phyloP scores from a whole-genome alignment of 2,329 filamentous ascomycete species.

The Westerdykella aurantiaca region DNA sequence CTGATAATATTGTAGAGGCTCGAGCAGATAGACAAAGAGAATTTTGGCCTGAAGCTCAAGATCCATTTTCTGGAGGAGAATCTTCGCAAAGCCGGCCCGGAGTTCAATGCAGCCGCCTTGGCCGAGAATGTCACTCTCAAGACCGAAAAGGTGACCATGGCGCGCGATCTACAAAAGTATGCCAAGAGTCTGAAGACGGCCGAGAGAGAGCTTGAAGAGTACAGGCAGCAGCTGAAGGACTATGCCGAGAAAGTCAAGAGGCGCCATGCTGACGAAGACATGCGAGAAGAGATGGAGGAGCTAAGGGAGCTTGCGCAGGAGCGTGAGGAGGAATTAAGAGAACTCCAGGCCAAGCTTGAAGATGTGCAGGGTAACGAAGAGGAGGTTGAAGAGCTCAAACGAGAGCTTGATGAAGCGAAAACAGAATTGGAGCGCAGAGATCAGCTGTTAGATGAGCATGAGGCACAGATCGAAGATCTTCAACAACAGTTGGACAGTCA shows the following conservation, averaged over 20 bases:
- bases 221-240: slow-evolving; percentile 73
- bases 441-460: slow-evolving; percentile 33
- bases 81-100: slow-evolving; percentile 77
- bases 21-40: slow-evolving; percentile 95
- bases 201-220: slow-evolving; percentile 79
- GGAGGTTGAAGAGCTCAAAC: slow-evolving; percentile 32
- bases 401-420: slow-evolving; percentile 31
- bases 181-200: slow-evolving; percentile 77
- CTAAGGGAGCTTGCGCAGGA: slow-evolving; percentile 43
- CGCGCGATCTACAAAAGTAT: slow-evolving; percentile 77
- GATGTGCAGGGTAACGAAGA: slow-evolving; percentile 26
- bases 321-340: slow-evolving; percentile 33
- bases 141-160: slow-evolving; percentile 83
- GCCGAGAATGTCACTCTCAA: slow-evolving; percentile 96
- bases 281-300: slow-evolving; percentile 56
- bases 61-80: slow-evolving; percentile 95
- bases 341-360: slow-evolving; percentile 31
- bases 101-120: slow-evolving; percentile 81
- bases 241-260: slow-evolving; percentile 76
- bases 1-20: slow-evolving; percentile 52
- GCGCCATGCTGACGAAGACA: slow-evolving; percentile 65
- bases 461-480: slow-evolving; percentile 33
- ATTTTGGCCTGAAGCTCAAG: slow-evolving; percentile 94
- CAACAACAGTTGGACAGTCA: slow-evolving; percentile 28
- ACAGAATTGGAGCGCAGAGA: slow-evolving; percentile 32